These are phyloP conservation scores for Zoysia pacifica DNA, from an alignment of 176 grass and related monocot genomes.

Conservation along the genomic window DNA sequence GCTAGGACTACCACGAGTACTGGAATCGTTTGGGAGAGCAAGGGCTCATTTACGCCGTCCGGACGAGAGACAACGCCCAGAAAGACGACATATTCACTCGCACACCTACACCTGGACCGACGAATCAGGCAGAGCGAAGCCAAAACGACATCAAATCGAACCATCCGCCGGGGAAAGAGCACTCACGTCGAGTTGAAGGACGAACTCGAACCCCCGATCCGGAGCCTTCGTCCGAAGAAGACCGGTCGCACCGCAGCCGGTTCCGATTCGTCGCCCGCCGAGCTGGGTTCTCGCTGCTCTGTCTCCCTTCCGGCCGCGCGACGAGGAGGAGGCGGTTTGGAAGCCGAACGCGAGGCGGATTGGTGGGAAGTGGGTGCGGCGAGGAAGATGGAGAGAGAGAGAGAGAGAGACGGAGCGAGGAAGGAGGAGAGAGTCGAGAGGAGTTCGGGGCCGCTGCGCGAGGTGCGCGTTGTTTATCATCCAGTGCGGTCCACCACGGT, in stretches of 20 bases:
- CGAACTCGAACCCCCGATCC: not conserved
- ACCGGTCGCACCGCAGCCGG: not conserved
- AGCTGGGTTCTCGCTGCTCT: too few species aligned
- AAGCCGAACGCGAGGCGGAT: not conserved
- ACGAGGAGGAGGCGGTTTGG: not conserved
- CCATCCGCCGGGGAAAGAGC: not conserved
- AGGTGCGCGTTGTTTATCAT: constrained; percentile 36
- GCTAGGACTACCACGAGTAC: too few species aligned
- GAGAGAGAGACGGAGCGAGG: not conserved
- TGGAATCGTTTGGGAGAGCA: not conserved
- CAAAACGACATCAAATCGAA: not conserved
- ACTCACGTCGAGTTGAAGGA: constrained; percentile 32
- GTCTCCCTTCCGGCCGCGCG: not conserved
- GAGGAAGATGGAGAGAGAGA: not conserved
- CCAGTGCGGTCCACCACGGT: not conserved
- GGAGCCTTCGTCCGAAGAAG: not conserved
- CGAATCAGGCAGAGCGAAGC: not conserved
- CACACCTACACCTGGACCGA: not conserved
- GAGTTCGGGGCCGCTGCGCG: not conserved
- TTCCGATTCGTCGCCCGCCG: not conserved
- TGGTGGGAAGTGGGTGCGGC: constrained; percentile 10
- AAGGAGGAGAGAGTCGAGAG: not conserved
- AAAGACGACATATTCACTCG: not conserved
- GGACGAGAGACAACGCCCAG: not conserved
- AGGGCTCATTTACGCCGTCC: not conserved